Conservation (phyloP, 2,329 filamentous ascomycete genomes). For the Verticillium tricorpus region DNA sequence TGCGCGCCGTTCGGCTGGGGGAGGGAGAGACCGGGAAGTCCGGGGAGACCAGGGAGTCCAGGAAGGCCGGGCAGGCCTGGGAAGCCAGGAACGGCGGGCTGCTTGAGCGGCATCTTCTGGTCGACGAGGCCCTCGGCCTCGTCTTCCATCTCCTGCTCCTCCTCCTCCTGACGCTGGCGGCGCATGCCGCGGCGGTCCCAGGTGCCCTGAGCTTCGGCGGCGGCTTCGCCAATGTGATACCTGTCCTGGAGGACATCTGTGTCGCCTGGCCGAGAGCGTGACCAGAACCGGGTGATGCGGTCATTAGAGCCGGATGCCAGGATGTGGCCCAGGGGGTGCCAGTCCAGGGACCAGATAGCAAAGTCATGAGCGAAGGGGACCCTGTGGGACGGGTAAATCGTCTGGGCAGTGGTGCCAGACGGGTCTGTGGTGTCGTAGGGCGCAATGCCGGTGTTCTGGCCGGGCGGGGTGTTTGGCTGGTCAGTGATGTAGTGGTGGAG, state of each 20-base stretch:
- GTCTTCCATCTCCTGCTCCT: constrained; percentile 89
- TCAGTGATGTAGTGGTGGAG: constrained; percentile 94
- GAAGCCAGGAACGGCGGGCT: constrained; percentile 43
- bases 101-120: constrained; percentile 71
- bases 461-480: constrained; percentile 80
- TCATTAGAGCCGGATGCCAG: constrained; percentile 95
- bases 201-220: constrained; percentile 91
- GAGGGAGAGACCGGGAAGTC: constrained; percentile 31
- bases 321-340: constrained; percentile 95
- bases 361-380: constrained; percentile 87
- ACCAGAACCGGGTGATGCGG: constrained; percentile 95
- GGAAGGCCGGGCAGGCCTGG: constrained; percentile 56
- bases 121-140: constrained; percentile 90
- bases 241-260: constrained; percentile 81
- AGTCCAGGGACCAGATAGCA: constrained; percentile 95
- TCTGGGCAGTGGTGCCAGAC: constrained; percentile 73
- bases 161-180: constrained; percentile 80
- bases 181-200: constrained; percentile 79
- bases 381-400: constrained; percentile 88
- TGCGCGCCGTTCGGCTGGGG: constrained; percentile 27
- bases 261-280: constrained; percentile 82
- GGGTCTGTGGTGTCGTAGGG: constrained; percentile 85
- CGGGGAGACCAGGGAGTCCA: constrained; percentile 52
- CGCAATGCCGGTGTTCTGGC: constrained; percentile 66
- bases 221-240: constrained; percentile 91